Base-by-base conservation (phyloP, 768 basidiomycete species). In the Mycena rebaudengoi region DNA sequence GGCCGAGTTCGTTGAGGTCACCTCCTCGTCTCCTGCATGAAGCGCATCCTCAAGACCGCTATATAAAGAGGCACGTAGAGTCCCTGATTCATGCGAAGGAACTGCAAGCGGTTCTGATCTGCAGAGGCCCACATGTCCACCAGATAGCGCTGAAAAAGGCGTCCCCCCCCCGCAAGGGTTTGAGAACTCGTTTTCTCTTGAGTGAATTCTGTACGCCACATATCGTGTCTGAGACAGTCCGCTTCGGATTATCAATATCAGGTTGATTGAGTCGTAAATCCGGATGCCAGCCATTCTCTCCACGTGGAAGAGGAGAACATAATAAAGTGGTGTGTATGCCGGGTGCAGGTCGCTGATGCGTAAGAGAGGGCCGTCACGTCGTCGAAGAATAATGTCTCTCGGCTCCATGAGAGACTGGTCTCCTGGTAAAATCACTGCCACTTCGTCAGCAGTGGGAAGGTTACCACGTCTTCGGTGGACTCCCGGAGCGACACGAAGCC, bases 61-160 rank as follows among this genome's bases (percentile, higher is more conserved):
- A 61, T 79, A 82, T 0, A 79, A 50, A 7, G 77, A 65, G 2
- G 78, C 74, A 8, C 78, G 67, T 5, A 81, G 35, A 18, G n/a
- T 50, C 8, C 18, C 28, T 82, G 79, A 62, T 82, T 73, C 18
- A 63, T 33, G 18, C 60, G 55, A 3, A 72, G 35, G 64, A 66
- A 83, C n/a, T 45, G 44, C 3, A 83, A 70, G 3, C 74, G 69
- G 10, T 56, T 54, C 8, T 79, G 75, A 2, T 82, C 79, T 26
- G 74, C 67, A 1, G 68, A 68, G 8, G 80, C 79, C 74, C 74
- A 83, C 0, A 55, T 68, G 72, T 83, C 78, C 52, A 74, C 79
- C 23, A 83, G 20, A 46, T 79, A 80, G 32, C 79, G 77, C 39
- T 79, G 75, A 21, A 84, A 75, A 0, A 85, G 71, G 7, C 74